Conservation (phyloP, 805 yeast species). For the Candida ficus region DNA sequence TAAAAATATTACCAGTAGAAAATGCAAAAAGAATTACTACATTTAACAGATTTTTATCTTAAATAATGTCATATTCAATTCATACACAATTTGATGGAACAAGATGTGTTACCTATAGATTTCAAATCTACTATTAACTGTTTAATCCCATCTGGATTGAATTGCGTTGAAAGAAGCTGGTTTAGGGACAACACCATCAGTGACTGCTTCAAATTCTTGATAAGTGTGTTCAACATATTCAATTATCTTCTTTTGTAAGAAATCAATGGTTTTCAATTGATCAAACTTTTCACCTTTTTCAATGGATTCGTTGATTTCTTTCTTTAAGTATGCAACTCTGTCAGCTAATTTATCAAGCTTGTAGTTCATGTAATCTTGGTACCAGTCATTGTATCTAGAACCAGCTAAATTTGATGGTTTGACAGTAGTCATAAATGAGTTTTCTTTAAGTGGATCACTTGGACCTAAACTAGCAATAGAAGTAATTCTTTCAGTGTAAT, state of each 20-base stretch:
- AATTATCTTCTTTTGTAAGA: conserved; percentile 23
- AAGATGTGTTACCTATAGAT: too few relatives aligned
- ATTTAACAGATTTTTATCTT: too few relatives aligned
- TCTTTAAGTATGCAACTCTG: conserved; percentile 27
- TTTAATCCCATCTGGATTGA: conserved; percentile 3
- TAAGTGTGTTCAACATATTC: conserved; percentile 28
- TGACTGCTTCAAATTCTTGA: conserved; percentile 32
- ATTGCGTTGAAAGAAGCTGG: conserved; percentile 19
- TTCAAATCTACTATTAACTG: too few relatives aligned
- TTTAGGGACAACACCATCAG: conserved; percentile 23
- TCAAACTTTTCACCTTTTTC: conserved; percentile 29
- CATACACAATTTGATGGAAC: too few relatives aligned
- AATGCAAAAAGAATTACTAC: too few relatives aligned
- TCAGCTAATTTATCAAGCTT: conserved; percentile 30
- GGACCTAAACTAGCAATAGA: conserved; percentile 40
- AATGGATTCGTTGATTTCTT: conserved; percentile 19
- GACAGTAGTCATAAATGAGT: conserved; percentile 36
- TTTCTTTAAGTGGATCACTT: conserved; percentile 31
- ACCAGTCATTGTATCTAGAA: conserved; percentile 35
- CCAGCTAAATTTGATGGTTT: conserved; percentile 34
- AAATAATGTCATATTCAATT: too few relatives aligned
- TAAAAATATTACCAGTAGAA: too few relatives aligned
- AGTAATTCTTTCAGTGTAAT: conserved; percentile 35
- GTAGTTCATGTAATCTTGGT: conserved; percentile 36
- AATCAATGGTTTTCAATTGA: conserved; percentile 31